These are phyloP conservation scores for Escallonia rubra DNA, from an alignment of 129 eudicot species.

Conservation along the genomic window DNA sequence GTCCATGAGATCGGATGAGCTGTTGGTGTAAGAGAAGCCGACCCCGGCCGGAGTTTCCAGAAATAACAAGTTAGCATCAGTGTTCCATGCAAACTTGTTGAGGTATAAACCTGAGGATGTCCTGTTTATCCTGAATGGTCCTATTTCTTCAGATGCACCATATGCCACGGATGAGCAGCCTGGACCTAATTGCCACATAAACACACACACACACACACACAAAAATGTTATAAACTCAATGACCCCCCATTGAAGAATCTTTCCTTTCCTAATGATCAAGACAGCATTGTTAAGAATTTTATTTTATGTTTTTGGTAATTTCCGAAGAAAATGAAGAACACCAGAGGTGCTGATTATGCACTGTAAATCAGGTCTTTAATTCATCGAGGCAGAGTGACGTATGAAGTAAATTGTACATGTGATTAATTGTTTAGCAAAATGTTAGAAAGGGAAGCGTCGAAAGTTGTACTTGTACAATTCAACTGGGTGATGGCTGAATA, in stretches of 20 bases:
- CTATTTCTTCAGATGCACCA: constrained; percentile 98
- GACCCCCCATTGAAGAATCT: too few relatives aligned
- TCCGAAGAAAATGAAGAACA: too few relatives aligned
- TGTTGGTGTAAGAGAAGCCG: constrained; percentile 83
- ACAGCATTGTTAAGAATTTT: neutral
- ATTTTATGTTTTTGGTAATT: too few relatives aligned
- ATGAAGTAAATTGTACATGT: neutral
- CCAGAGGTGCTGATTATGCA: too few relatives aligned
- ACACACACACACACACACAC: neutral
- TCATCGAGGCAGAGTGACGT: too few relatives aligned
- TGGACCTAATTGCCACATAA: constrained; percentile 46
- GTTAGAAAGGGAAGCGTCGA: too few relatives aligned
- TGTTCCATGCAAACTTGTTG: constrained; percentile 87
- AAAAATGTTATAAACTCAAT: neutral
- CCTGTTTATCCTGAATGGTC: constrained; percentile 84
- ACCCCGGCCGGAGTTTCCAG: constrained; percentile 99
- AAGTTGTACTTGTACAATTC: too few relatives aligned
- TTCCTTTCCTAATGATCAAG: neutral
- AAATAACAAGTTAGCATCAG: constrained; percentile 71
- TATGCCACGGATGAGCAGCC: constrained; percentile 97
- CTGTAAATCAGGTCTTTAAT: too few relatives aligned
- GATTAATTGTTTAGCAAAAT: neutral
- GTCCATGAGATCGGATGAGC: constrained; percentile 71
- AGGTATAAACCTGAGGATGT: constrained; percentile 63
- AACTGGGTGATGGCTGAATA: too few relatives aligned